A percentile compares a stretch with the other conserved stretches of the same genome.
phyloP scores from a whole-genome alignment of 2,329 filamentous ascomycete species.

The Mariannaea elegans region DNA sequence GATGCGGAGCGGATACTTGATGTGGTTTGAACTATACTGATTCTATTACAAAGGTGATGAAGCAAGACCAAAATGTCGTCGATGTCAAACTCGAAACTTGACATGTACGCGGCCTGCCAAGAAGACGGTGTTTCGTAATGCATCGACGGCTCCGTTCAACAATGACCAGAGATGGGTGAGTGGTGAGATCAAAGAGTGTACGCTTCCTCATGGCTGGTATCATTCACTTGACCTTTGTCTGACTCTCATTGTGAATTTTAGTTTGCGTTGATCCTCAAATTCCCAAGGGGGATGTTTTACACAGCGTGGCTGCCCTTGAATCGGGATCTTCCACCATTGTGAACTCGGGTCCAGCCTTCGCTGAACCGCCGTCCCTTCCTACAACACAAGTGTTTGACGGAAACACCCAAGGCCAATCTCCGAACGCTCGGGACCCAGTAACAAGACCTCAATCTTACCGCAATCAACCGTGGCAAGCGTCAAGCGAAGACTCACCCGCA shows the following conservation, averaged over 20 bases:
- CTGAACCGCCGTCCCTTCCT: conserved; percentile 10
- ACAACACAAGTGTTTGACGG: background rate
- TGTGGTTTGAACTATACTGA: background rate
- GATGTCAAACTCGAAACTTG: conserved; percentile 46
- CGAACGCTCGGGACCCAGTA: conserved; percentile 7
- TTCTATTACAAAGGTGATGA: conserved; percentile 45
- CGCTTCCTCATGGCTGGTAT: conserved; percentile 11
- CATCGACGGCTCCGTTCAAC: conserved; percentile 44
- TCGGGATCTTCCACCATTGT: background rate
- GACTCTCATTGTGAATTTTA: background rate
- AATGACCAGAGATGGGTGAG: conserved; percentile 50
- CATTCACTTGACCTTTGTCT: background rate
- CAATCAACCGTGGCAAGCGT: conserved; percentile 7
- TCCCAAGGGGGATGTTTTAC: background rate
- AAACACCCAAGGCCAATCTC: background rate
- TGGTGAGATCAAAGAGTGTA: conserved; percentile 47
- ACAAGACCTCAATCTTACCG: conserved; percentile 12
- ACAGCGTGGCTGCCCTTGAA: background rate
- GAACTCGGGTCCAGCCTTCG: background rate
- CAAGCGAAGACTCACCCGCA: conserved; percentile 5
- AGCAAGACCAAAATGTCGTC: conserved; percentile 47
- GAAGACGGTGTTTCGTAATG: conserved; percentile 49
- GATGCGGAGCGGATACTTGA: background rate
- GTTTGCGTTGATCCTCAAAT: conserved; percentile 21
- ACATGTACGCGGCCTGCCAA: conserved; percentile 46